phyloP scores from a whole-genome alignment of 108 stramenopile genomes.

The Cyclotella distinguenda region DNA sequence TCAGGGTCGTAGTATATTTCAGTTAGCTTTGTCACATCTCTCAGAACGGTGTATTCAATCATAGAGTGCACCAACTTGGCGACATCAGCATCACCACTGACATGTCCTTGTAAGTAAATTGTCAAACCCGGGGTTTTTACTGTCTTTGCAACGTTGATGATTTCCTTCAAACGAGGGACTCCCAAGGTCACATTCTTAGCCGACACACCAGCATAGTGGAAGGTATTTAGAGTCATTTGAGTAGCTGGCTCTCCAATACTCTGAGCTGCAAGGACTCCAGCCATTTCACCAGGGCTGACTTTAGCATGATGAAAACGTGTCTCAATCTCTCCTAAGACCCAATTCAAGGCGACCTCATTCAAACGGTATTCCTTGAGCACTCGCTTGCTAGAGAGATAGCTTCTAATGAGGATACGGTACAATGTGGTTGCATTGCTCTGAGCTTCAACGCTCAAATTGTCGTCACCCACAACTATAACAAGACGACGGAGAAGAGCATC shows the following conservation, averaged over 20 bases:
- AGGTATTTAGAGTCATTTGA: slow-evolving; percentile 99
- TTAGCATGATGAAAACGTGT: slow-evolving; percentile 87
- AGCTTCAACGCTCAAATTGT: slow-evolving; percentile 86
- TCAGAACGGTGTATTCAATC: slow-evolving; percentile 93
- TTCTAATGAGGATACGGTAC: slow-evolving; percentile 90
- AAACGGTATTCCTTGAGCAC: slow-evolving; percentile 89
- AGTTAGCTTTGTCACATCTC: slow-evolving; percentile 89
- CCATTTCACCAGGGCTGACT: slow-evolving; percentile 98
- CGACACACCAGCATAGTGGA: slow-evolving; percentile 97
- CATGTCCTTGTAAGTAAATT: slow-evolving; percentile 83
- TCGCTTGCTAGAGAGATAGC: slow-evolving; percentile 84
- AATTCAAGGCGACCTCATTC: slow-evolving; percentile 87
- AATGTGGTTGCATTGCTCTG: slow-evolving; percentile 93
- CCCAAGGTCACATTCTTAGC: slow-evolving; percentile 99
- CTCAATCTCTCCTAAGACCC: slow-evolving; percentile 92
- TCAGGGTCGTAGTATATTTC: slow-evolving; percentile 98
- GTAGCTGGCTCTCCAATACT: slow-evolving; percentile 98
- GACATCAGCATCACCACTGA: slow-evolving; percentile 77
- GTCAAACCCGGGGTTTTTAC: slow-evolving; percentile 95
- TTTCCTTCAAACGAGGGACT: slow-evolving; percentile 97
- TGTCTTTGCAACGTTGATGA: slow-evolving; percentile 97
- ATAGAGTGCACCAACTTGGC: slow-evolving; percentile 82
- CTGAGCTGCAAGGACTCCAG: slow-evolving; percentile 97
- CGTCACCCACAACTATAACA: slow-evolving; percentile 92
- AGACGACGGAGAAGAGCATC: slow-evolving; percentile 79